Evolutionary conservation across 2,329 filamentous ascomycete species (phyloP), one percentile per base, ranked within the genome.

Genomic region (Ophiostoma sp.): DNA sequence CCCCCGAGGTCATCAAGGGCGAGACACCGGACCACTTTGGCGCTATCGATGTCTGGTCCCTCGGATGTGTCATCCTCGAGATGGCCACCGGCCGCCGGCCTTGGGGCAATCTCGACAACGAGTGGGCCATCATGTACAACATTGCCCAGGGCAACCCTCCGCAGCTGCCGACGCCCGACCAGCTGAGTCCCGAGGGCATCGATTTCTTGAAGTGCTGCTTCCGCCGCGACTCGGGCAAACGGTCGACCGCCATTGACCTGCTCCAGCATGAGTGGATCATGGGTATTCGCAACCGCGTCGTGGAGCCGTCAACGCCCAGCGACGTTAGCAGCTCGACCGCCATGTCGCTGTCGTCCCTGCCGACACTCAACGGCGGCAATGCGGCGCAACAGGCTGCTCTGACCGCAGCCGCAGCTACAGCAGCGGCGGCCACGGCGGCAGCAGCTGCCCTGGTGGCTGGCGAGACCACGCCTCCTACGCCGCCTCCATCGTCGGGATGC

Each of bases 61-160:
- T 99, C 2, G 95, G 96, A 71, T 99, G 96, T 80, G 96, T 99
- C 50, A 93, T 99, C 76, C 88, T 98, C 57, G 96, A 99, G 82
- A 98, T 99, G 95, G 94, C 94, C 3, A 99, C 96, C 0, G 96
- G 96, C 25, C 90, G 94, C 75, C 90, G 95, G 19, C 96, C 96
- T 0, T 99, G 96, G 96, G 94, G 94, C 33, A 94, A 92, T 76
- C 90, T 98, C 64, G 96, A 99, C 84, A 99, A 99, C 80, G 96
- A 99, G 82, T 99, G 95, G 94, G 96, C 96, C 57, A 98, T 99
- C 84, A 99, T 99, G 96, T 99, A 98, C 87, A 98, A 98, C 85
- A 99, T 99, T 79, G 96, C 96, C 0, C 95, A 97, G 80, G 96
- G 96, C 76, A 97, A 98, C 78, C 93, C 94, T 68, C 96, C 96